These are phyloP conservation scores for Mycosarcoma mackinlayi DNA, from an alignment of 1,284 basidiomycete genomes.

Conservation along the genomic window DNA sequence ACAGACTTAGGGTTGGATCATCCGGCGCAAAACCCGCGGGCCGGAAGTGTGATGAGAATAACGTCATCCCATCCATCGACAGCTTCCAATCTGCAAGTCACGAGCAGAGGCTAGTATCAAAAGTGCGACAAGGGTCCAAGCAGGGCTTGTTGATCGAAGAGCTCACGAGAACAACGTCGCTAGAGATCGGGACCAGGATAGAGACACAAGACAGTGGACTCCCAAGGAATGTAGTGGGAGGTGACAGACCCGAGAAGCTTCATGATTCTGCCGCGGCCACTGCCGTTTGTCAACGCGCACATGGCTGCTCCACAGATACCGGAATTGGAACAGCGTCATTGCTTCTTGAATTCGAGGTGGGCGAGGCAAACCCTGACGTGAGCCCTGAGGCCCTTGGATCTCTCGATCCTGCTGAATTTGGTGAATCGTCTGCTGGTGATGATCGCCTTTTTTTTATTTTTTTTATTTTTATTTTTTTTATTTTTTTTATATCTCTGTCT, in stretches of 20 bases:
- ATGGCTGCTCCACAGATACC: not conserved
- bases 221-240: conserved; percentile 9
- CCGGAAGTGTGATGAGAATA: not conserved
- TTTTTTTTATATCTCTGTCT: not conserved
- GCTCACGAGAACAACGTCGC: not conserved
- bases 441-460: not conserved
- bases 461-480: not conserved
- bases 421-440: conserved; percentile 3
- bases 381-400: conserved; percentile 25
- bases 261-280: too few relatives aligned
- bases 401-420: conserved; percentile 7
- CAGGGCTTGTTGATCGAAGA: conserved; percentile 25
- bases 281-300: too few relatives aligned
- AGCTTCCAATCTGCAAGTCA: not conserved
- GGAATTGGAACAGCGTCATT: conserved; percentile 14
- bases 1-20: not conserved
- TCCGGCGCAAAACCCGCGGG: not conserved
- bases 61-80: conserved; percentile 39
- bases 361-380: conserved; percentile 35
- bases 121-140: conserved; percentile 35
- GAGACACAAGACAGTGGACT: not conserved
- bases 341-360: not conserved
- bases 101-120: conserved; percentile 1
- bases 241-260: conserved; percentile 6
- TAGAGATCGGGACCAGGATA: not conserved